A percentile compares a stretch with the other conserved stretches of the same genome.
Conservation (phyloP, 2,329 filamentous ascomycete genomes). For the Capronia epimyces region DNA sequence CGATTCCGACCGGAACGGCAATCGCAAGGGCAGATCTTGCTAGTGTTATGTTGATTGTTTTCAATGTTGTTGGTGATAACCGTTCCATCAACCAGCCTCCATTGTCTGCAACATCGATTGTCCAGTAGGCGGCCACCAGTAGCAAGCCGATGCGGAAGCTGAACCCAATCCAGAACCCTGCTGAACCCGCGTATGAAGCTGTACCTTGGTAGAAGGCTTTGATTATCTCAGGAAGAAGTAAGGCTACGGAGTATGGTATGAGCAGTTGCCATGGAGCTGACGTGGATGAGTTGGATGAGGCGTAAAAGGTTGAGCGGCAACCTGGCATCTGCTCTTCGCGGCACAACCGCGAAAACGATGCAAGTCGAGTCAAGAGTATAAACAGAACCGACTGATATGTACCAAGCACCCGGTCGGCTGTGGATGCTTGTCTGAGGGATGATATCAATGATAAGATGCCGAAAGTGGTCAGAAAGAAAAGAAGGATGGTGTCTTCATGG, state of each 20-base stretch:
- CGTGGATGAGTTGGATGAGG: slow-evolving; percentile 83
- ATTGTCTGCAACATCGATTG: slow-evolving; percentile 82
- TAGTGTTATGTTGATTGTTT: slow-evolving; percentile 67
- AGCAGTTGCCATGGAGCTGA: slow-evolving; percentile 82
- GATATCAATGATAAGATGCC: slow-evolving; percentile 68
- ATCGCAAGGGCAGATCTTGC: slow-evolving; percentile 77
- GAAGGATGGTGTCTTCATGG: slow-evolving; percentile 92
- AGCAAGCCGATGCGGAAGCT: slow-evolving; percentile 71
- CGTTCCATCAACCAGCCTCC: slow-evolving; percentile 66
- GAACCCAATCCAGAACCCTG: slow-evolving; percentile 53
- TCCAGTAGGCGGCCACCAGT: slow-evolving; percentile 77
- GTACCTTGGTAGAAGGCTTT: slow-evolving; percentile 77
- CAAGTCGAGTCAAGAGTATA: slow-evolving; percentile 67
- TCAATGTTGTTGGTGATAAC: slow-evolving; percentile 58
- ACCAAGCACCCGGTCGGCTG: slow-evolving; percentile 66
- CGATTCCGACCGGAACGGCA: slow-evolving; percentile 74
- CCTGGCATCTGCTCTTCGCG: slow-evolving; percentile 98
- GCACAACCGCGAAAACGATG: slow-evolving; percentile 85
- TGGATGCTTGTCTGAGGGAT: slow-evolving; percentile 65
- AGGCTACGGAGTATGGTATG: slow-evolving; percentile 64
- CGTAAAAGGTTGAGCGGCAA: slow-evolving; percentile 92
- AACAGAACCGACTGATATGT: slow-evolving; percentile 83
- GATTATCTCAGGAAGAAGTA: slow-evolving; percentile 65
- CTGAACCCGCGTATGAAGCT: slow-evolving; percentile 79
- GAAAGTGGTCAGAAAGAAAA: slow-evolving; percentile 88